A percentile compares a stretch with the other conserved stretches of the same genome.
Evolutionary conservation across 2,329 filamentous ascomycete species (phyloP).

Genomic region (Pseudogymnoascus pannorum): DNA sequence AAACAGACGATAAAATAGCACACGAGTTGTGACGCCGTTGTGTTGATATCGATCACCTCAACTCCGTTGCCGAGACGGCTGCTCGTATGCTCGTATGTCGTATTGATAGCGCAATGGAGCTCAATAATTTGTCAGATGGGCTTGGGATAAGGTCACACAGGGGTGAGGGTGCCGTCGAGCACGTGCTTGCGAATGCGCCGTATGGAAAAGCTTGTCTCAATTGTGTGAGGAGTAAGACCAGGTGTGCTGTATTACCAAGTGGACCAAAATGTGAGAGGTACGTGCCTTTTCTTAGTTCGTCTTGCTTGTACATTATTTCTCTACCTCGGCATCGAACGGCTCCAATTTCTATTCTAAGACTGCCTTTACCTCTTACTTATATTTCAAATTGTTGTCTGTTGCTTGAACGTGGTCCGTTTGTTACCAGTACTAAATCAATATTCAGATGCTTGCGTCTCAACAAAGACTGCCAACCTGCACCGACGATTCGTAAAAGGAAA

Average conservation of each 20-base stretch:
- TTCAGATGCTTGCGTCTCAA: slow-evolving; percentile 14
- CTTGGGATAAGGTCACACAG: not conserved
- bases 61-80: not conserved
- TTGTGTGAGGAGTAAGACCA: slow-evolving; percentile 13
- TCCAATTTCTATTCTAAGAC: not conserved
- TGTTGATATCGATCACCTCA: slow-evolving; percentile 2
- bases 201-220: slow-evolving; percentile 16
- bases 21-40: not conserved
- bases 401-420: not conserved
- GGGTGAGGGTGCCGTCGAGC: slow-evolving; percentile 18
- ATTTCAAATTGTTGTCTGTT: not conserved
- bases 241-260: slow-evolving; percentile 9
- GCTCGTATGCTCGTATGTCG: slow-evolving; percentile 1
- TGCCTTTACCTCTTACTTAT: not conserved
- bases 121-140: not conserved
- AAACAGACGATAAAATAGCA: not conserved
- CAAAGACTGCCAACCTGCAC: slow-evolving; percentile 15
- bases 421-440: not conserved
- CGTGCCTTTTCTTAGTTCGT: not conserved
- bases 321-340: not conserved
- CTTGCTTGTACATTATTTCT: not conserved
- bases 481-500: slow-evolving; percentile 11
- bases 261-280: slow-evolving; percentile 14
- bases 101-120: not conserved
- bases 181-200: slow-evolving; percentile 10